Evolutionary conservation across 2,329 filamentous ascomycete genomes (phyloP), one percentile per base, ranked within the genome.

Genomic region (Conoideocrella luteorostrata): DNA sequence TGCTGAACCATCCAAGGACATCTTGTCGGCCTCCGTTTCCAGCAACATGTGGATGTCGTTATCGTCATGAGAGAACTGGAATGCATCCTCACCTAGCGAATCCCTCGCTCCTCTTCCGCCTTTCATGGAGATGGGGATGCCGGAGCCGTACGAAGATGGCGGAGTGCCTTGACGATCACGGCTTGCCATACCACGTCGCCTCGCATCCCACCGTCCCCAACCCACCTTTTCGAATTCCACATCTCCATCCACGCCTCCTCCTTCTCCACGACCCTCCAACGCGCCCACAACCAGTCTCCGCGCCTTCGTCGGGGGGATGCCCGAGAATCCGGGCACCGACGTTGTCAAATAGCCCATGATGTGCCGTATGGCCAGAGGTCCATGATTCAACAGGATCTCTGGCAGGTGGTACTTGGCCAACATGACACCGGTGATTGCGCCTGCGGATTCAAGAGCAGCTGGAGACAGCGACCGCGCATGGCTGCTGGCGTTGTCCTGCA

Each of bases 161-260:
- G 63, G 63, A 56, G 64, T 61, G 59, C 62, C 58, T 53, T 55
- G 69, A 61, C 62, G 70, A 47, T 69, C 61, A 50, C 72, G 70
- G 49, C 69, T 56, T 34, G 75, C 69, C 49, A 86, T 78, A 43
- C 83, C 86, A 55, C 80, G 80, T 61, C 80, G 75, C 60, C 82
- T 82, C 49, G 90, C 93, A 64, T 94, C 86, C 91, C 91, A 98
- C 52, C 89, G 82, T 47, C 93, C 93, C 91, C 91, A 97, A 59
- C 91, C 91, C 47, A 96, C 88, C 73, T 97, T 97, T 64, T 94
- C 86, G 60, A 95, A 97, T 59, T 84, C 76, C 56, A 93, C 83
- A 54, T 88, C 82, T 52, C 83, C 82, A 49, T 82, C 73, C 48
- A 77, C 61, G 45, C 78, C 77, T 48, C 80, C 79, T 47, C 75